Conservation (phyloP, 495 filamentous ascomycete genomes). For the Monascus purpureus region DNA sequence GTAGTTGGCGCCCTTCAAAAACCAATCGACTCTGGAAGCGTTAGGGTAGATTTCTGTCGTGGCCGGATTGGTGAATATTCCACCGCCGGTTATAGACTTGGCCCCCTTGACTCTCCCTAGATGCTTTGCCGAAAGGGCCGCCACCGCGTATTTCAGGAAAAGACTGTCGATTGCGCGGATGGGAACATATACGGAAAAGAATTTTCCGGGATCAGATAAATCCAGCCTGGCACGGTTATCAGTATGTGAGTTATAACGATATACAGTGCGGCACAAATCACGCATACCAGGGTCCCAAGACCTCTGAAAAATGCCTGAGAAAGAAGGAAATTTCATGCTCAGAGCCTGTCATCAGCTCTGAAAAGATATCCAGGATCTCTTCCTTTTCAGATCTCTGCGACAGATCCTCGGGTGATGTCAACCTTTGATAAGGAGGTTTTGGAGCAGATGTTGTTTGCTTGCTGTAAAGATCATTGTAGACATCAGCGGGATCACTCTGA, state of each 20-base stretch:
- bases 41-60: constrained; percentile 27
- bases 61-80: constrained; percentile 20
- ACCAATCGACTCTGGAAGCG: constrained; percentile 24
- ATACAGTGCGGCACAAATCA: too few relatives aligned
- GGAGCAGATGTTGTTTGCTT: constrained; percentile 1
- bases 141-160: constrained; percentile 22
- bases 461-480: constrained; percentile 1
- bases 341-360: constrained; percentile 26
- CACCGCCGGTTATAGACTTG: constrained; percentile 8
- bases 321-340: constrained; percentile 29
- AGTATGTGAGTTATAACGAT: too few relatives aligned
- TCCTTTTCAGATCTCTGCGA: constrained; percentile 20
- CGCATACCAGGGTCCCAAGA: constrained; percentile 22
- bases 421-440: constrained; percentile 3
- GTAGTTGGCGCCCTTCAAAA: constrained; percentile 29
- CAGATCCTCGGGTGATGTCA: constrained; percentile 7
- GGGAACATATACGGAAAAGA: constrained; percentile 24
- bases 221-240: too few relatives aligned
- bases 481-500: not conserved
- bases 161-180: constrained; percentile 21
- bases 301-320: constrained; percentile 21
- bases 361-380: constrained; percentile 27
- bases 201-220: constrained; percentile 22
- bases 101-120: constrained; percentile 24
- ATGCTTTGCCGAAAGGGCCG: constrained; percentile 28